Evolutionary conservation across 169 alveolate genomes (phyloP).

Genomic region (Neospora caninum): DNA sequence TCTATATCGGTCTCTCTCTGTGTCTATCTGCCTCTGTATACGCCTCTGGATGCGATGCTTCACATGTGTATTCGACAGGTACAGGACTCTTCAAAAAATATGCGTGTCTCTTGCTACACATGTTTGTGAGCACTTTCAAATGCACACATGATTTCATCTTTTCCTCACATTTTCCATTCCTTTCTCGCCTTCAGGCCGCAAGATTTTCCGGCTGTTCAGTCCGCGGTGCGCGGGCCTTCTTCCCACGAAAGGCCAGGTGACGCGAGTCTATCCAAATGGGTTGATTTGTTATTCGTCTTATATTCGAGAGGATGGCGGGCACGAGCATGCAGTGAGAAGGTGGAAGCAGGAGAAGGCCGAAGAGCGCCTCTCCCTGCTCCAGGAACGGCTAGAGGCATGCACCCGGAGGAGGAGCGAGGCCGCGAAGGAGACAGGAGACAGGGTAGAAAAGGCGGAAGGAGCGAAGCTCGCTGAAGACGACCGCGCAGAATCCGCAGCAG

Average conservation of each 20-base stretch:
- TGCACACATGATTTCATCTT: not conserved
- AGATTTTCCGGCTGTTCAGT: constrained; percentile 31
- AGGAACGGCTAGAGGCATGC: not conserved
- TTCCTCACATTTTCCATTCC: not conserved
- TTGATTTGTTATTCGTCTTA: not conserved
- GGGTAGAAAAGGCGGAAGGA: not conserved
- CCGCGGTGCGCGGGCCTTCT: constrained; percentile 31
- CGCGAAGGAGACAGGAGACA: not conserved
- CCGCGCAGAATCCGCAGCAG: not conserved
- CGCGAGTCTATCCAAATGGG: constrained; percentile 21
- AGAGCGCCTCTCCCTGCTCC: not conserved
- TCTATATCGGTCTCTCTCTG: not conserved
- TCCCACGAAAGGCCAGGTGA: not conserved
- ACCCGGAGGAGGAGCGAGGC: not conserved
- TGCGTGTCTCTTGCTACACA: no score
- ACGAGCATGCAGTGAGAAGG: not conserved
- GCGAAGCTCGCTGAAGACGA: not conserved
- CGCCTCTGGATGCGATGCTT: no score
- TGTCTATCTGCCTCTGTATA: not conserved
- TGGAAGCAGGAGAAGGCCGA: not conserved
- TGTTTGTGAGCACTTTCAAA: no score
- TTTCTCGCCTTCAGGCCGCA: not conserved
- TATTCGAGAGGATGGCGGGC: constrained; percentile 38
- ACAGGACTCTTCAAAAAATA: no score
- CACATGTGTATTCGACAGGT: no score